Conservation (phyloP, 495 filamentous ascomycete species). For the Penicillium riverlandense region DNA sequence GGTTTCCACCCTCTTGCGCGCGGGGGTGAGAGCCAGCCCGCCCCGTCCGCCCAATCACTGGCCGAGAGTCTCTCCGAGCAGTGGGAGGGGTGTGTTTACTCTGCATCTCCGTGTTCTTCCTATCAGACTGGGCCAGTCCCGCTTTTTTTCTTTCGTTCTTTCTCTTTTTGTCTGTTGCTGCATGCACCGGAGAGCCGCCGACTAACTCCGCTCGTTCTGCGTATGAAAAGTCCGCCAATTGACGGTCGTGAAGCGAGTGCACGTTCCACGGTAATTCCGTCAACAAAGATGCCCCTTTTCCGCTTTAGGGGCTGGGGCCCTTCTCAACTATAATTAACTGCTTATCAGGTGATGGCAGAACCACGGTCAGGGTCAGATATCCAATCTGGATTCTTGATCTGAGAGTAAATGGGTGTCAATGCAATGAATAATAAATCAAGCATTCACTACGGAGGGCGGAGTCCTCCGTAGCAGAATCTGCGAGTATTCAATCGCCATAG, state of each 20-base stretch:
- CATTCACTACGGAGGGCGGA: no score
- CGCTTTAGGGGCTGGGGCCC: no score
- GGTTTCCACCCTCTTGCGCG: conserved; percentile 22
- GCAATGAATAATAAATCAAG: no score
- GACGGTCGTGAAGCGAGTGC: background rate
- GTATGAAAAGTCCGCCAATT: background rate
- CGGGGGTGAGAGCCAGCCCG: conserved; percentile 20
- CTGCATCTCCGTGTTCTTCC: conserved; percentile 10
- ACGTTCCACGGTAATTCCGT: background rate
- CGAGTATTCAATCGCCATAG: no score
- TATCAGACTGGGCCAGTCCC: conserved; percentile 6
- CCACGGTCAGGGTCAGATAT: no score
- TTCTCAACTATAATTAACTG: background rate
- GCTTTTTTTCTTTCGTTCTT: conserved; percentile 1
- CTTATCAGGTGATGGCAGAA: background rate
- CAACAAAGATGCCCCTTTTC: background rate
- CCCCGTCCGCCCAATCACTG: conserved; percentile 22
- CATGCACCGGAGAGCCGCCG: conserved; percentile 21
- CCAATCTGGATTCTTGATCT: no score
- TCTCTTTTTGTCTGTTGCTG: background rate
- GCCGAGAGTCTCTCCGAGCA: conserved; percentile 16
- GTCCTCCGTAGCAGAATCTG: no score
- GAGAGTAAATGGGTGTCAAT: no score
- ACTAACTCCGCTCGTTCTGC: conserved; percentile 9
- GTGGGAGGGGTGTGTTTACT: conserved; percentile 27